Evolutionary conservation across 2,329 filamentous ascomycete genomes (phyloP).

Genomic region (Rhynchosporium secalis): DNA sequence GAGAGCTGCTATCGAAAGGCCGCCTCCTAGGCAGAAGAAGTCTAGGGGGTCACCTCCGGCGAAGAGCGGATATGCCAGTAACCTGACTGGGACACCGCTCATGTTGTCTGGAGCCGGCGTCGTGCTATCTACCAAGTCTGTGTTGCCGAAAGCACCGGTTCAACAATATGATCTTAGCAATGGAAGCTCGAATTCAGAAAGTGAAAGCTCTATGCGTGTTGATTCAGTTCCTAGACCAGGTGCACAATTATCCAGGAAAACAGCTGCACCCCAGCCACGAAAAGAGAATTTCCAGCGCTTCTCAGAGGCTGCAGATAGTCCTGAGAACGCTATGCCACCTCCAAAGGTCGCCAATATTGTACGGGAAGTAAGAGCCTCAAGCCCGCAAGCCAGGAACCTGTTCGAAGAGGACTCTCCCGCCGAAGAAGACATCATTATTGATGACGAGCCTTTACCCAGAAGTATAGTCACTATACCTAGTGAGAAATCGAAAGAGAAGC

Average conservation of each 20-base stretch:
- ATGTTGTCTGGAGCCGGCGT: conserved; percentile 24
- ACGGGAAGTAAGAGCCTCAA: background rate
- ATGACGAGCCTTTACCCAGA: conserved; percentile 3
- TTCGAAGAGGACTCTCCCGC: background rate
- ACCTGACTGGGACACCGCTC: conserved; percentile 34
- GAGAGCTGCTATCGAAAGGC: conserved; percentile 3
- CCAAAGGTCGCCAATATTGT: background rate
- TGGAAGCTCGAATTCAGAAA: background rate
- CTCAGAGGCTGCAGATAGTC: background rate
- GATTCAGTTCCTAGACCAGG: background rate
- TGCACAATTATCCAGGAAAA: background rate
- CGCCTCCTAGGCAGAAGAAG: conserved; percentile 20
- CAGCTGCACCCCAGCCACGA: background rate
- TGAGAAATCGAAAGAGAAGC: background rate
- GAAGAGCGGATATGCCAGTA: conserved; percentile 36
- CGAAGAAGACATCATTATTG: conserved; percentile 3
- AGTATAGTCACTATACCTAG: background rate
- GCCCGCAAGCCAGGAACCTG: background rate
- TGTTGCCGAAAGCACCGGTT: background rate
- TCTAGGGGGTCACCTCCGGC: conserved; percentile 22
- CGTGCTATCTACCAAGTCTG: background rate
- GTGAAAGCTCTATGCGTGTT: background rate
- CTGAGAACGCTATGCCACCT: background rate
- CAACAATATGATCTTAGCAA: background rate
- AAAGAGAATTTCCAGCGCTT: background rate